Evolutionary conservation across 257 asterid genomes (phyloP).

Genomic region (Nicotiana attenuata): DNA sequence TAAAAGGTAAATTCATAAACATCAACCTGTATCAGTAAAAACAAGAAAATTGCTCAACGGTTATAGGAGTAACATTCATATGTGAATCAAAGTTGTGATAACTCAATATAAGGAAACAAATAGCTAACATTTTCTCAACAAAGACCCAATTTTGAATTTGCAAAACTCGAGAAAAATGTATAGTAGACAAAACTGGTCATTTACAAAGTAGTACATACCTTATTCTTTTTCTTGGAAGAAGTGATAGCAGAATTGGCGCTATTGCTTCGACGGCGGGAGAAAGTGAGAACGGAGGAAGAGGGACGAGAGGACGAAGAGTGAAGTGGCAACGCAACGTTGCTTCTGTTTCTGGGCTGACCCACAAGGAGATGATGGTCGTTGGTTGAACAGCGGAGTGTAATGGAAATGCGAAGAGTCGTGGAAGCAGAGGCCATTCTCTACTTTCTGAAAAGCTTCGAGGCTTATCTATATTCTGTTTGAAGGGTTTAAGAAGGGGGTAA

Average conservation of each 20-base stretch:
- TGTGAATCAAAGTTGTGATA: no score
- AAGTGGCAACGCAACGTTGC: constrained; percentile 22
- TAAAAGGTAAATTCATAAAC: background rate
- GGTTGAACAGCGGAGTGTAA: constrained; percentile 21
- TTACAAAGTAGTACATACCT: constrained; percentile 22
- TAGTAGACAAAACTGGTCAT: background rate
- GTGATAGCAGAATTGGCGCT: constrained; percentile 21
- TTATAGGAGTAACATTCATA: no score
- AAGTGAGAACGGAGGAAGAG: constrained; percentile 37
- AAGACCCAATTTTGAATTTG: no score
- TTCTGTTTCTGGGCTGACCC: constrained; percentile 18
- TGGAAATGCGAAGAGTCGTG: constrained; percentile 35
- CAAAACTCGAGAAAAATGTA: background rate
- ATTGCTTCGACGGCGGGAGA: constrained; percentile 57
- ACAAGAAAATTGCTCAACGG: background rate
- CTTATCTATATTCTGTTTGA: background rate
- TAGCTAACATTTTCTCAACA: no score
- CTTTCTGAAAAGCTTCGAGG: background rate
- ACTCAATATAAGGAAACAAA: no score
- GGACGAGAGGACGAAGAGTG: constrained; percentile 16
- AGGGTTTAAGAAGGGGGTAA: background rate
- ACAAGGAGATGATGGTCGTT: constrained; percentile 18
- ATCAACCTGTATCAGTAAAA: background rate
- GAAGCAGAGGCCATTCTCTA: constrained; percentile 42
- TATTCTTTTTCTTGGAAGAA: constrained; percentile 38